These are phyloP conservation scores for Coelastrella sp. DNA, from an alignment of 139 green algal genomes.

Conservation along the genomic window DNA sequence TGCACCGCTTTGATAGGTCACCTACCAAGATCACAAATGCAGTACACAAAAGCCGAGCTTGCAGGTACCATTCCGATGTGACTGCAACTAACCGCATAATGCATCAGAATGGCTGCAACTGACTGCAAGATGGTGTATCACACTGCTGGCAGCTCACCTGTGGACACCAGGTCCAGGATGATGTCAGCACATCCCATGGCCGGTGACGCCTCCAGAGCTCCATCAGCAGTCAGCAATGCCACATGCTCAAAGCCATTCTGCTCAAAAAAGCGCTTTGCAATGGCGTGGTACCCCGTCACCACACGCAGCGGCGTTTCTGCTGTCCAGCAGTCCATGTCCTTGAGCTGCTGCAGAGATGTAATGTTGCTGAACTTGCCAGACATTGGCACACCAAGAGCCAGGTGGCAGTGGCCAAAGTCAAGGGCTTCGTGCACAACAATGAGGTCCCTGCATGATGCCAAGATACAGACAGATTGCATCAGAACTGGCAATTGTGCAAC, in stretches of 20 bases:
- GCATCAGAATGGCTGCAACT: not conserved
- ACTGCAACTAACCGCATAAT: not conserved
- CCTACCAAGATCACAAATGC: no score
- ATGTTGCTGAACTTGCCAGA: conserved; percentile 77
- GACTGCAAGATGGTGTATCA: not conserved
- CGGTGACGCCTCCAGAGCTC: conserved; percentile 96
- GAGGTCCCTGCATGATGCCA: conserved; percentile 67
- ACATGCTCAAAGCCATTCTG: conserved; percentile 92
- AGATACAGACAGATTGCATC: no score
- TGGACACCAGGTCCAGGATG: conserved; percentile 94
- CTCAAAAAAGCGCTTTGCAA: conserved; percentile 84
- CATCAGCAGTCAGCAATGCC: conserved; percentile 85
- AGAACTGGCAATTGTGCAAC: no score
- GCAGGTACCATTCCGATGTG: no score
- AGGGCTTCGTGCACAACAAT: conserved; percentile 94
- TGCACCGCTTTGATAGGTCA: no score
- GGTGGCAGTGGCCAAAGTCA: conserved; percentile 95
- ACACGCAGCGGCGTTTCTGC: conserved; percentile 81
- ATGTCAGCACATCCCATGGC: conserved; percentile 98
- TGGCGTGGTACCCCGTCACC: conserved; percentile 72
- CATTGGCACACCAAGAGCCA: conserved; percentile 93
- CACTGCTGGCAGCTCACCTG: conserved; percentile 4
- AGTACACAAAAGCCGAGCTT: no score
- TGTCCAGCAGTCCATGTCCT: conserved; percentile 86
- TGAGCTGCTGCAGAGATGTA: conserved; percentile 75